Evolutionary conservation across 1,284 basidiomycete genomes (phyloP), one percentile per base, ranked within the genome.

Genomic region (Microbotryum intermedium): DNA sequence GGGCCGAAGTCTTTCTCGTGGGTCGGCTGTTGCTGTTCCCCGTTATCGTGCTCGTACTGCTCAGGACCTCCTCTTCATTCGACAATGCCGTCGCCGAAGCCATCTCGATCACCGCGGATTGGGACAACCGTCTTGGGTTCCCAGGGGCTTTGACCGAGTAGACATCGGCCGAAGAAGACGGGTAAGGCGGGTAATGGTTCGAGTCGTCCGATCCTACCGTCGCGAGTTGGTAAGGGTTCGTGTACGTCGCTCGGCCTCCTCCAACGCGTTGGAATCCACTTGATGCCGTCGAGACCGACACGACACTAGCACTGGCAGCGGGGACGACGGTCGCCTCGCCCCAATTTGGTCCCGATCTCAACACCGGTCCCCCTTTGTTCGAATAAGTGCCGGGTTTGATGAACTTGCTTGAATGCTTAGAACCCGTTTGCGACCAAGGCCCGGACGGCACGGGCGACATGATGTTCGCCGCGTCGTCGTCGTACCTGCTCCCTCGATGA

Each of bases 181-280:
- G 58, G 52, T 67, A 65, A 1, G 65, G 62, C 7, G 62, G 62
- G 23, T 62, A 64, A 21, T 58, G 51, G 45, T 53, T 59, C 21
- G 46, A 21, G 26, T 48, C 13, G 26, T 26, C 16, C 21, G n/a
- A 48, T 21, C 9, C 26, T 48, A 10, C 50, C 6, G 25, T 30
- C 21, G 57, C 60, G 43, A 60, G 63, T 29, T 67, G 58, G 57
- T 67, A 67, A 16, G 65, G 65, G 49, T 67, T 67, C 42, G 43
- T 60, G 42, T 55, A 58, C 10, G 58, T 54, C 7, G 87, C 85
- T 42, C 84, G 79, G 8, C 87, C 87, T 21, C 87, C 87, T 18
- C 84, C 86, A 7, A 90, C 81, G 50, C 87, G 79, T 9, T 86
- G 79, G 74, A 90, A 90, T 1, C 87, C 88, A 25, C 83, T 82